These are phyloP conservation scores for Chrysanthemum makinoi DNA, from an alignment of 129 eudicot species.

Conservation along the genomic window DNA sequence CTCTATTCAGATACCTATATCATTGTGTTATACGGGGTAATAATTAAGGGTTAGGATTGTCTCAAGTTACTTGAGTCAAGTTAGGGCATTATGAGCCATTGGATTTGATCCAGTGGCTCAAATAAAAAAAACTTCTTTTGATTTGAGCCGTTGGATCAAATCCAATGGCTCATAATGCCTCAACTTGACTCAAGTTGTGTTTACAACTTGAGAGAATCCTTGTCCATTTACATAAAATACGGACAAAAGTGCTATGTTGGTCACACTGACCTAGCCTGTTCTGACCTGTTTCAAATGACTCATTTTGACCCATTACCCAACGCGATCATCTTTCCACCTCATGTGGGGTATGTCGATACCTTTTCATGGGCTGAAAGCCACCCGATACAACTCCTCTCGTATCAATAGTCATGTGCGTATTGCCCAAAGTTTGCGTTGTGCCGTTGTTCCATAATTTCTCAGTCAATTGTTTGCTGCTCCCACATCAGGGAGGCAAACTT, in stretches of 20 bases:
- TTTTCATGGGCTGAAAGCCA: too few relatives aligned
- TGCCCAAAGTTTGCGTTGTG: neutral
- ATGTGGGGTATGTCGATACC: neutral
- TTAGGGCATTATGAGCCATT: too few relatives aligned
- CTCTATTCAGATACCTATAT: neutral
- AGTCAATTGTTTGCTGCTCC: neutral
- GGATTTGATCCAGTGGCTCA: too few relatives aligned
- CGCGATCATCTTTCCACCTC: neutral
- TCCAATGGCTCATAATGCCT: too few relatives aligned
- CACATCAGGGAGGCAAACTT: conserved; percentile 1
- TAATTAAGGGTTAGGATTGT: too few relatives aligned
- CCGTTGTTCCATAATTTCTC: neutral
- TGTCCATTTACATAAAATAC: too few relatives aligned
- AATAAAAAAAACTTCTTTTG: too few relatives aligned
- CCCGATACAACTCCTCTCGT: neutral
- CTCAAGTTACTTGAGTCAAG: too few relatives aligned
- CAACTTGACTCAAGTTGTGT: too few relatives aligned
- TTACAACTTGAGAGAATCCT: too few relatives aligned
- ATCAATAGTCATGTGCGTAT: neutral
- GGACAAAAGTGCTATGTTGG: neutral
- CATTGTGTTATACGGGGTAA: too few relatives aligned
- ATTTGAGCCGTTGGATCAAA: too few relatives aligned
- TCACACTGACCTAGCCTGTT: neutral
- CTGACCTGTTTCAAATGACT: neutral
- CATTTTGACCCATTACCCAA: neutral